Conservation (phyloP, 805 yeast species). For the Candida wancherniae region DNA sequence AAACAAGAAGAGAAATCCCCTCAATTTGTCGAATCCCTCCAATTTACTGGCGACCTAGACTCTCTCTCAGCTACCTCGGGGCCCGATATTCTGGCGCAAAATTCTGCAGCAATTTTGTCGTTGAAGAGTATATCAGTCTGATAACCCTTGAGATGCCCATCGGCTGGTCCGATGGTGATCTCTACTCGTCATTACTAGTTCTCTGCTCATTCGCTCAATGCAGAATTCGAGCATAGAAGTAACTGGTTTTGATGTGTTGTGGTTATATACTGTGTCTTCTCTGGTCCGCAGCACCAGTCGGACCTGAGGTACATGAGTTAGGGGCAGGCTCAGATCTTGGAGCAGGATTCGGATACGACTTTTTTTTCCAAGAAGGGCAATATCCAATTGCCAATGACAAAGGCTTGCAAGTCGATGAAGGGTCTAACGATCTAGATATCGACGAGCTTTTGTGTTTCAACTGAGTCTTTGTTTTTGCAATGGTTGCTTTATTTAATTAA, state of each 20-base stretch:
- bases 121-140: slow-evolving; percentile 7
- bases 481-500: slow-evolving; percentile 7
- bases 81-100: slow-evolving; percentile 39
- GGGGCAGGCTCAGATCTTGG: too few species aligned
- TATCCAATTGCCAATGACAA: too few species aligned
- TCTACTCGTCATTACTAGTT: slow-evolving; percentile 16
- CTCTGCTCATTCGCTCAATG: slow-evolving; percentile 26
- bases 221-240: slow-evolving; percentile 32
- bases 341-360: too few species aligned
- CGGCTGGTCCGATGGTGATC: slow-evolving; percentile 7
- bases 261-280: slow-evolving; percentile 1
- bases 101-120: slow-evolving; percentile 44
- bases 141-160: slow-evolving; percentile 2
- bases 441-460: slow-evolving; percentile 29
- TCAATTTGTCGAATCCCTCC: too few species aligned
- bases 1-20: slow-evolving; percentile 13
- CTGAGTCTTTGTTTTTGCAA: slow-evolving; percentile 10
- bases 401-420: slow-evolving; percentile 1
- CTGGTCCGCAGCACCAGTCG: slow-evolving; percentile 41
- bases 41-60: slow-evolving; percentile 1
- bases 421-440: slow-evolving; percentile 22
- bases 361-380: too few species aligned
- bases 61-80: slow-evolving; percentile 17
- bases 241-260: slow-evolving; percentile 16
- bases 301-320: slow-evolving; percentile 25